A percentile compares a stretch with the other conserved stretches of the same genome.
Conservation (phyloP, 495 filamentous ascomycete genomes). For the Sporormia fimetaria region DNA sequence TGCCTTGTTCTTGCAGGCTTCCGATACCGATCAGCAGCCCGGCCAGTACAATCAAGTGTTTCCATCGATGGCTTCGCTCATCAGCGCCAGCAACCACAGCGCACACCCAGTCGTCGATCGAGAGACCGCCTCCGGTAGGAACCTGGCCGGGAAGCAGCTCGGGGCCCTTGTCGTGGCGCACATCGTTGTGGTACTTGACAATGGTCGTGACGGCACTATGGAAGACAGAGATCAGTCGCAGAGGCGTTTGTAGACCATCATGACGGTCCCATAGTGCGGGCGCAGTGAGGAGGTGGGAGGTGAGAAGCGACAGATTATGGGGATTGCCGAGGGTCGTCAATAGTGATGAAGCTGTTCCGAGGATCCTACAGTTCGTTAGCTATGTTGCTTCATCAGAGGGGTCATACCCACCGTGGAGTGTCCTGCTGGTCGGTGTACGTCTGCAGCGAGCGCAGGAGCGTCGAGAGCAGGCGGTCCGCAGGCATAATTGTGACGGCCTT, state of each 20-base stretch:
- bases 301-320: slow-evolving; percentile 77
- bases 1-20: slow-evolving; percentile 42
- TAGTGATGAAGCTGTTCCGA: slow-evolving; percentile 69
- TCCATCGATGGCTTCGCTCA: slow-evolving; percentile 74
- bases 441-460: slow-evolving; percentile 33
- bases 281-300: slow-evolving; percentile 76
- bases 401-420: slow-evolving; percentile 35
- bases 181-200: slow-evolving; percentile 35
- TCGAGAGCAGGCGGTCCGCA: slow-evolving; percentile 32
- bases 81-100: slow-evolving; percentile 77
- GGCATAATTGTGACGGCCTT: slow-evolving; percentile 23
- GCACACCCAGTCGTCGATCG: slow-evolving; percentile 65
- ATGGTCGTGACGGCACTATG: slow-evolving; percentile 55
- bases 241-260: slow-evolving; percentile 59
- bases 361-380: slow-evolving; percentile 46
- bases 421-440: slow-evolving; percentile 36
- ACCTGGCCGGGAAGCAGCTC: slow-evolving; percentile 36
- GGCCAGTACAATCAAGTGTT: slow-evolving; percentile 68
- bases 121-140: slow-evolving; percentile 21
- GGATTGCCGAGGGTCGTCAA: slow-evolving; percentile 79
- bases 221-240: slow-evolving; percentile 75
- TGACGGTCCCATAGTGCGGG: slow-evolving; percentile 75
- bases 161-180: slow-evolving; percentile 29
- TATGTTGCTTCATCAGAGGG: background rate
- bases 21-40: slow-evolving; percentile 79